Percentiles rank a stretch among this genome's conserved stretches.
phyloP scores from a whole-genome alignment of 371 early-diverging fungal genomes.

The Smittium culicis region DNA sequence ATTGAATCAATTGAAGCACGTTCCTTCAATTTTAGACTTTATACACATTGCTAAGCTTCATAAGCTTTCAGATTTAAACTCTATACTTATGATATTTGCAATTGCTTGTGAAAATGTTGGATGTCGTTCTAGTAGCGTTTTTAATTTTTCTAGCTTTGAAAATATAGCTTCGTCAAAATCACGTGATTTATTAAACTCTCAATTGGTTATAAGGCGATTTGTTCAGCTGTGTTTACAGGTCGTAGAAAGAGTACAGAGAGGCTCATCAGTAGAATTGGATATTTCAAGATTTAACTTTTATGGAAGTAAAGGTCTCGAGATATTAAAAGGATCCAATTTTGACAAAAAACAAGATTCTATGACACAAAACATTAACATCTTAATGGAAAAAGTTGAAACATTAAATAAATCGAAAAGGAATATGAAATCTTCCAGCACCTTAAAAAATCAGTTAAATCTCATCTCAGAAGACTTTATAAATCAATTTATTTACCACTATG shows the following conservation, averaged over 20 bases:
- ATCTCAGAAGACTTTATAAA: neutral
- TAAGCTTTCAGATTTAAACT: neutral
- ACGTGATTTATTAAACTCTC: neutral
- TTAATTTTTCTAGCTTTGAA: neutral
- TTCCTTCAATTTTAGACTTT: neutral
- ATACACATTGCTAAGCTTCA: neutral
- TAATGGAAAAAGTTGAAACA: neutral
- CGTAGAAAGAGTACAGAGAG: conserved; percentile 4
- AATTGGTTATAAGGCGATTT: neutral
- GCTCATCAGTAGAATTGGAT: neutral
- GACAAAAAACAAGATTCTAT: neutral
- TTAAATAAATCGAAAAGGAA: neutral
- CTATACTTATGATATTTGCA: neutral
- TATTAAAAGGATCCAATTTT: no score
- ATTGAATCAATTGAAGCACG: neutral
- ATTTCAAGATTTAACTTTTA: no score
- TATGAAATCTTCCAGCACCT: no score
- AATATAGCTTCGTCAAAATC: neutral
- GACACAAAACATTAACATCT: neutral
- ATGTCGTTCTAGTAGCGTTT: neutral
- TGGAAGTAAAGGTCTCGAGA: no score
- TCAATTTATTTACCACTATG: neutral
- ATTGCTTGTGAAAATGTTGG: neutral
- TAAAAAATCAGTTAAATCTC: neutral
- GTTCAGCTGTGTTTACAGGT: neutral